Percentiles rank a stretch among this genome's conserved stretches.
phyloP scores from a whole-genome alignment of 2,329 filamentous ascomycete species.

The Anthostomella pinea region DNA sequence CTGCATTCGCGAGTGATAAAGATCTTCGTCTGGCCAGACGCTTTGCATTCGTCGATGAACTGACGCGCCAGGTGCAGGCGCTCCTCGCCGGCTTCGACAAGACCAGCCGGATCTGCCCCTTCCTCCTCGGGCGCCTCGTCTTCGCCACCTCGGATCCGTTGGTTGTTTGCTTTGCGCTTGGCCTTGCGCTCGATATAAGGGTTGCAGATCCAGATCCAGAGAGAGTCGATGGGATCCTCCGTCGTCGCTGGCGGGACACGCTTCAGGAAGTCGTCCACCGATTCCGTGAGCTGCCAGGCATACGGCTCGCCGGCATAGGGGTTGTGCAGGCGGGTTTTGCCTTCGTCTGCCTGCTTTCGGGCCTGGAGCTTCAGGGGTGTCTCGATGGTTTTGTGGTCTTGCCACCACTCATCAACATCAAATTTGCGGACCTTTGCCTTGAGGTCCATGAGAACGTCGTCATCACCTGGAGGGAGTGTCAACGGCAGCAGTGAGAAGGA shows the following conservation, averaged over 20 bases:
- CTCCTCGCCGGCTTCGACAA: slow-evolving; percentile 52
- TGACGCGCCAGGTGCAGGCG: slow-evolving; percentile 44
- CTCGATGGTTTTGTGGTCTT: slow-evolving; percentile 18
- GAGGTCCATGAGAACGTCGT: slow-evolving; percentile 45
- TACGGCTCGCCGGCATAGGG: slow-evolving; percentile 51
- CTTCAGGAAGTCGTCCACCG: slow-evolving; percentile 60
- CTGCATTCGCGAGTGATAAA: slow-evolving; percentile 46
- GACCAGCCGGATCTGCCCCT: slow-evolving; percentile 44
- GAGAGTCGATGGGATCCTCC: slow-evolving; percentile 39
- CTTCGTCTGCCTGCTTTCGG: slow-evolving; percentile 7
- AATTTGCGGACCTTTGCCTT: slow-evolving; percentile 50
- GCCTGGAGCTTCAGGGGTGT: slow-evolving; percentile 24
- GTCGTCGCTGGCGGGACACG: slow-evolving; percentile 68
- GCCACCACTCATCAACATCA: slow-evolving; percentile 50
- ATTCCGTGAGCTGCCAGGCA: slow-evolving; percentile 64
- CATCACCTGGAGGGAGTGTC: slow-evolving; percentile 47
- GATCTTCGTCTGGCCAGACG: slow-evolving; percentile 31
- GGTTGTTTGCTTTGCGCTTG: slow-evolving; percentile 33
- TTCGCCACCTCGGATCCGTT: slow-evolving; percentile 42
- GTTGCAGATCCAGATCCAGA: slow-evolving; percentile 75
- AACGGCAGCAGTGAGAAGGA: slow-evolving; percentile 6
- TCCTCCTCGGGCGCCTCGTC: slow-evolving; percentile 48
- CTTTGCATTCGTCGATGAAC: slow-evolving; percentile 49
- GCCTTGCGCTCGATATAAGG: slow-evolving; percentile 47
- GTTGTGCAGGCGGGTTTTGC: slow-evolving; percentile 48